Base-by-base conservation (phyloP, 2,329 filamentous ascomycete species). In the Pseudonectria foliicola region DNA sequence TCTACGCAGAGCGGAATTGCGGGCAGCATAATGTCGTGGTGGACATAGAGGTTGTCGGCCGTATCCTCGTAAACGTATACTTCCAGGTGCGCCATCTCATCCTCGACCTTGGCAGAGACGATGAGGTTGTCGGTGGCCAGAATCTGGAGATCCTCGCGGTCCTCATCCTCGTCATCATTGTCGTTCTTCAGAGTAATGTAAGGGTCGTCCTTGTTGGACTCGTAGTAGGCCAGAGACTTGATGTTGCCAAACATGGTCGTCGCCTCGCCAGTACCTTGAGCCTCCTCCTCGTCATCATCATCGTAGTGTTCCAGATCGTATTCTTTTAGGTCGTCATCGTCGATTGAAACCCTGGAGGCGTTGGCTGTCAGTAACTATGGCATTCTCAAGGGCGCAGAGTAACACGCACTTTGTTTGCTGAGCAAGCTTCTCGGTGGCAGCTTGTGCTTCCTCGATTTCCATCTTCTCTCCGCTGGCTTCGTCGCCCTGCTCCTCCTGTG, bases 11-110 rank as follows among this genome's bases (percentile, higher is more conserved):
- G 77, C 10, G 92, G 92, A 55, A 98, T 95, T 15, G 90, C 90
- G 23, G 92, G 92, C 37, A 98, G 75, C 90, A 98, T 96, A 52
- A 98, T 94, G 62, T 98, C 92, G 73, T 98, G 92, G 67, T 98
- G 92, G 15, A 98, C 90, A 61, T 98, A 98, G 42, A 98, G 80
- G 59, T 98, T 98, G 64, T 96, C 92, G 29, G 82, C 85, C 43
- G 79, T 79, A 52, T 96, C 92, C 62, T 98, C 92, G 64, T 96
- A 98, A 18, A 98, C 88, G 55, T 96, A 95, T 13, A 96, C 84
- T 61, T 98, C 92, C 16, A 98, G 71, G 62, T 96, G 90, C 13
- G 92, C 90, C 42, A 98, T 81, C 59, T 98, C 92, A 52, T 98
- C 92, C 63, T 98, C 92, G 33, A 96, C 82, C 66, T 95, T 90